These are phyloP conservation scores for Clarireedia monteithiana DNA, from an alignment of 2,329 filamentous ascomycete genomes.

Conservation along the genomic window DNA sequence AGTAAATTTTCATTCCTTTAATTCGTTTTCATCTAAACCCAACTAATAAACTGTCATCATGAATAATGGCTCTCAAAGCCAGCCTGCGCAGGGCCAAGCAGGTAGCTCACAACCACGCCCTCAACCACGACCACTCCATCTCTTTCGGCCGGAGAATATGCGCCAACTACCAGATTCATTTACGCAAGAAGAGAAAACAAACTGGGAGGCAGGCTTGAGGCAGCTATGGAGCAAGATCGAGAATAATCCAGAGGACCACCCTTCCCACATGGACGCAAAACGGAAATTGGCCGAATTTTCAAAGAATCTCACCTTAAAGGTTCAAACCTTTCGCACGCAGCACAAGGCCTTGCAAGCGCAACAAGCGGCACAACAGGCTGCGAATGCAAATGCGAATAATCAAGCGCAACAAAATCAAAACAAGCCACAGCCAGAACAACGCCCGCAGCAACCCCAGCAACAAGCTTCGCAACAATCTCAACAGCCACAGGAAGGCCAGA, in stretches of 20 bases:
- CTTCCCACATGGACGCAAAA: constrained; percentile 42
- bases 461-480: constrained; percentile 5
- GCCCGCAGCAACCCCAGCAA: background rate
- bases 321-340: background rate
- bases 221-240: constrained; percentile 44
- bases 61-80: constrained; percentile 23
- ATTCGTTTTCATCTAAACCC: no score
- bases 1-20: no score
- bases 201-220: constrained; percentile 50
- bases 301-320: constrained; percentile 38
- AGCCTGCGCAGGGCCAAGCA: constrained; percentile 16
- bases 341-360: constrained; percentile 10
- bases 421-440: constrained; percentile 2
- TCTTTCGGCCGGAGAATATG: constrained; percentile 29
- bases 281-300: constrained; percentile 55
- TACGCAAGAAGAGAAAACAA: constrained; percentile 45
- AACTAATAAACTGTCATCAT: constrained; percentile 8
- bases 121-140: constrained; percentile 17
- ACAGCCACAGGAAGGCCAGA: constrained; percentile 6
- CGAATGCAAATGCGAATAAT: constrained; percentile 1
- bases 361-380: constrained; percentile 10
- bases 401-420: constrained; percentile 9
- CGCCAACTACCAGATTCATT: constrained; percentile 30
- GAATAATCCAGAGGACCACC: constrained; percentile 40
- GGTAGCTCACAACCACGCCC: constrained; percentile 14